A percentile compares a stretch with the other conserved stretches of the same genome.
Evolutionary conservation across 345 rosid species (phyloP).

Genomic region (Bruguiera sexangula): DNA sequence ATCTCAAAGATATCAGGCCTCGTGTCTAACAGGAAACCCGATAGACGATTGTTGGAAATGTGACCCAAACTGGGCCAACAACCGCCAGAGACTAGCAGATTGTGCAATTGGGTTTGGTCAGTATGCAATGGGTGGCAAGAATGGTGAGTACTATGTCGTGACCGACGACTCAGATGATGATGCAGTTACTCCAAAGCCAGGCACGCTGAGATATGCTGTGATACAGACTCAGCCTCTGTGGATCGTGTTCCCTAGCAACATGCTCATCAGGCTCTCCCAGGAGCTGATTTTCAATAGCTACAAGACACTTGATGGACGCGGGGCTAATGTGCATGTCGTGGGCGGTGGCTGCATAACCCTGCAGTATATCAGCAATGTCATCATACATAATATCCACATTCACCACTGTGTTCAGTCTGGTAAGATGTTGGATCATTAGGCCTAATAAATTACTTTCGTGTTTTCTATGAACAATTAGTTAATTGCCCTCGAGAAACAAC

Average conservation of each 20-base stretch:
- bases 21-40: slow-evolving; percentile 86
- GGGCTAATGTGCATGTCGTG: slow-evolving; percentile 81
- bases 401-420: slow-evolving; percentile 88
- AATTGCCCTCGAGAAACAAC: background rate
- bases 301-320: slow-evolving; percentile 94
- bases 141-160: slow-evolving; percentile 77
- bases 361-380: slow-evolving; percentile 81
- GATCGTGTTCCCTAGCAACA: slow-evolving; percentile 88
- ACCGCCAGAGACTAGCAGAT: slow-evolving; percentile 84
- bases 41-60: slow-evolving; percentile 99
- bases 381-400: slow-evolving; percentile 84
- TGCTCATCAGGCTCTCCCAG: slow-evolving; percentile 73
- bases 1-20: slow-evolving; percentile 32
- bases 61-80: slow-evolving; percentile 90
- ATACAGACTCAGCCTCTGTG: slow-evolving; percentile 83
- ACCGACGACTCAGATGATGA: slow-evolving; percentile 87
- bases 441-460: background rate
- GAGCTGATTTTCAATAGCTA: slow-evolving; percentile 92
- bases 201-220: slow-evolving; percentile 91
- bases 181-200: slow-evolving; percentile 76
- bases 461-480: no score
- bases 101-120: slow-evolving; percentile 96
- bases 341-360: slow-evolving; percentile 98
- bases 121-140: slow-evolving; percentile 86
- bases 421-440: slow-evolving; percentile 9